Evolutionary conservation across 805 yeast species (phyloP), one percentile per base, ranked within the genome.

Genomic region (Myxozyma neglecta): DNA sequence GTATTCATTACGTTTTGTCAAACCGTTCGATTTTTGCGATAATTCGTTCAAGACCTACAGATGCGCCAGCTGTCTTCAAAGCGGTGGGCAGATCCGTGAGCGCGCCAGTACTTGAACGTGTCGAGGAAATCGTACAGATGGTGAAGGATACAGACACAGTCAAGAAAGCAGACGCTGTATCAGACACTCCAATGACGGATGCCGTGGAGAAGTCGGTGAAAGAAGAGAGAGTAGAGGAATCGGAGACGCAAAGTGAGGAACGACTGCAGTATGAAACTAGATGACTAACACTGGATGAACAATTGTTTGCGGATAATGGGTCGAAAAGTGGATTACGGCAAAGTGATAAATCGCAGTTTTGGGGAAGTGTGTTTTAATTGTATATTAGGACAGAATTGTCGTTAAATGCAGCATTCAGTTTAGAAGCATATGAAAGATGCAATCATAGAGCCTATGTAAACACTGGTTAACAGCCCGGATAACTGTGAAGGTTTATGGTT

Each of bases 1-100:
- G 96, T 1, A 84, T 87, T 1, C 79, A 96, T 63, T 93, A 78
- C 69, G 79, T 94, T 14, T 87, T 92, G 93, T 84, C 96, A 5
- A 91, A 90, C 70, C 94, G 87, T 68, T 73, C 87, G 13, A 71
- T 94, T 43, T 85, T 86, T 0, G 80, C 86, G 0, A 73, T 94
- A 48, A 85, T 85, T 5, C 75, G 81, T 3, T 68, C 80, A 42
- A 75, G 79, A 8, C 96, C 97, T 3, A 79, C 81, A 0, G 86
- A 83, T 58, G 74, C 84, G 0, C 75, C 79, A 4, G 85, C 84
- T 32, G 83, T 89, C 5, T 70, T 85, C 53, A 77, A 80, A 37
- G 78, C 76, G 32, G 79, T 77, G 57, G 79, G 74, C 60, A 78
- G 71, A 47, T 43, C 47, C 24, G 54, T 43, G 42, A 47, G 47